phyloP scores from a whole-genome alignment of 1,284 basidiomycete species.

The Cutaneotrichosporon sp. region DNA sequence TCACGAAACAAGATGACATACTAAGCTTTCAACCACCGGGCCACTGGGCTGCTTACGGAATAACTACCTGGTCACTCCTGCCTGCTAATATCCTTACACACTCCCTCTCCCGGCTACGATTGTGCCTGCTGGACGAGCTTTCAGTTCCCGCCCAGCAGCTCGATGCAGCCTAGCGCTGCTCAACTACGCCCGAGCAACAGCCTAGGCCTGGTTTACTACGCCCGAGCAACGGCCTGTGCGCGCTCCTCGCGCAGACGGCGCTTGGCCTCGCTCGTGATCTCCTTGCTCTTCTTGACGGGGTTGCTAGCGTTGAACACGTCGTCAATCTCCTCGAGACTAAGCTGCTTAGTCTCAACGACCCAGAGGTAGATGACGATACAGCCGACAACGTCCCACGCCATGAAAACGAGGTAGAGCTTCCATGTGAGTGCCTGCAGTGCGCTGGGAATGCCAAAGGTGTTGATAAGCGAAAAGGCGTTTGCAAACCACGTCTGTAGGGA shows the following conservation, averaged over 20 bases:
- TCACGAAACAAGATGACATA: no score
- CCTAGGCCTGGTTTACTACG: background rate
- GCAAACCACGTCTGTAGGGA: constrained; percentile 34
- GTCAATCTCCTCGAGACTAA: constrained; percentile 61
- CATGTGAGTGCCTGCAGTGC: constrained; percentile 33
- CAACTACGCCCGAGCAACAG: no score
- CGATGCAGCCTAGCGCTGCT: no score
- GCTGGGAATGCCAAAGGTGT: constrained; percentile 41
- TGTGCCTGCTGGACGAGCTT: no score
- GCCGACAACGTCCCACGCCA: constrained; percentile 60
- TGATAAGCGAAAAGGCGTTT: constrained; percentile 32
- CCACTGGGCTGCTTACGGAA: no score
- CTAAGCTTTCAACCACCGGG: no score
- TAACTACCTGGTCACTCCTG: no score
- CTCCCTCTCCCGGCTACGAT: no score
- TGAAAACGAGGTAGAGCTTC: constrained; percentile 58
- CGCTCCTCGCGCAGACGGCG: constrained; percentile 8
- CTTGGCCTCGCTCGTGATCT: constrained; percentile 21
- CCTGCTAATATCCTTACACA: no score
- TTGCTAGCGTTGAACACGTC: constrained; percentile 57
- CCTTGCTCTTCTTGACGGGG: constrained; percentile 55
- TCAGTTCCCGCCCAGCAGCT: no score
- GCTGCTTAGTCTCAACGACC: constrained; percentile 56
- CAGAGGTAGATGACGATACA: constrained; percentile 60
- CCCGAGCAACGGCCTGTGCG: background rate